These are phyloP conservation scores for Saksenaea oblongispora DNA, from an alignment of 371 early-diverging fungal species.

Conservation along the genomic window DNA sequence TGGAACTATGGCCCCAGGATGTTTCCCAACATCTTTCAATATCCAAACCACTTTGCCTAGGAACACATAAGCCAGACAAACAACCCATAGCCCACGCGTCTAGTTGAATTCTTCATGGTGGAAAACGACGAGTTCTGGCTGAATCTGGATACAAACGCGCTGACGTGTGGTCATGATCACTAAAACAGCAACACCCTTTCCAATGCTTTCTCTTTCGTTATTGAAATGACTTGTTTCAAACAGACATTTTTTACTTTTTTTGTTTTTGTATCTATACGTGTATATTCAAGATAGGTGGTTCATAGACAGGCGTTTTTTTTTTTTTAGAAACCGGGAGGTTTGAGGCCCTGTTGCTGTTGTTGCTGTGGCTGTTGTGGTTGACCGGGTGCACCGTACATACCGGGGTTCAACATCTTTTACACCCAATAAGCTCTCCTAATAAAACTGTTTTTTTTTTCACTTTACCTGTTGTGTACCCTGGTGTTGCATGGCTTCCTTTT, in stretches of 20 bases:
- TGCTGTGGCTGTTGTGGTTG: slow-evolving; percentile 1
- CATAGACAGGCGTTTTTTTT: not conserved
- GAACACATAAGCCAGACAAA: too few relatives aligned
- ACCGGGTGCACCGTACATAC: slow-evolving; percentile 9
- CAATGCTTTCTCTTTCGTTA: too few relatives aligned
- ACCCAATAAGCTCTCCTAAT: not conserved
- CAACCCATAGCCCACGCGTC: too few relatives aligned
- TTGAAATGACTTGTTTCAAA: not conserved
- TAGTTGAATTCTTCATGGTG: too few relatives aligned
- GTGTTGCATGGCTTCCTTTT: slow-evolving; percentile 68
- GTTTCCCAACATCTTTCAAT: too few relatives aligned
- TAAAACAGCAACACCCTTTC: too few relatives aligned
- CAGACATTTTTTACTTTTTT: not conserved
- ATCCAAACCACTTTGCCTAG: too few relatives aligned
- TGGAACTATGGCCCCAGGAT: too few relatives aligned
- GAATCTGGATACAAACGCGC: too few relatives aligned
- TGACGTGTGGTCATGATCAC: too few relatives aligned
- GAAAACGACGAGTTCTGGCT: too few relatives aligned
- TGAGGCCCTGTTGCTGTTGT: slow-evolving; percentile 6
- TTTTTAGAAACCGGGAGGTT: slow-evolving; percentile 7
- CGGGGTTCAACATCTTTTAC: slow-evolving; percentile 8
- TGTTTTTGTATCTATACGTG: not conserved
- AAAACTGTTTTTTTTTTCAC: not conserved
- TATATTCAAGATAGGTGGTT: not conserved
- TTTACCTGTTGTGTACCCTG: slow-evolving; percentile 60